These are phyloP conservation scores for Candida pseudofarinosa DNA, from an alignment of 805 yeast species.

Conservation along the genomic window DNA sequence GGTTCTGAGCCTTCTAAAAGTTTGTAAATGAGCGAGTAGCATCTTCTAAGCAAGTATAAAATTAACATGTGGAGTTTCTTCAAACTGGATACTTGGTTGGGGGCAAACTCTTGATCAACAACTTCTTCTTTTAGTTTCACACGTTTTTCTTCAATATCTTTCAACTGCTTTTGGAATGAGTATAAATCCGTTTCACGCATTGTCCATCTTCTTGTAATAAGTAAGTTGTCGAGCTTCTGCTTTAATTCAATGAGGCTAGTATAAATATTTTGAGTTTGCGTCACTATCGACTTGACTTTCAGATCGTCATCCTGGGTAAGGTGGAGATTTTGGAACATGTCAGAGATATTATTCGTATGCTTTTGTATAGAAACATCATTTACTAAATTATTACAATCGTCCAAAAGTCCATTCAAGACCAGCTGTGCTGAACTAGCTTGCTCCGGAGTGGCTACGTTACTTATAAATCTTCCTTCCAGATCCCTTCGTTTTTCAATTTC, in stretches of 20 bases:
- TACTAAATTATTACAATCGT: slow-evolving; percentile 75
- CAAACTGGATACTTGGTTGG: slow-evolving; percentile 9
- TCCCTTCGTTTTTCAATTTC: slow-evolving; percentile 42
- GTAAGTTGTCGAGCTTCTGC: slow-evolving; percentile 70
- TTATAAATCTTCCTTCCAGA: slow-evolving; percentile 49
- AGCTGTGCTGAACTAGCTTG: slow-evolving; percentile 30
- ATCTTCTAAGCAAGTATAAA: slow-evolving; percentile 78
- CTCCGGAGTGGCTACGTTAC: slow-evolving; percentile 15
- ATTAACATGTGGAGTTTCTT: slow-evolving; percentile 44
- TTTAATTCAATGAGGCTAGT: slow-evolving; percentile 61
- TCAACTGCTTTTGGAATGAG: slow-evolving; percentile 70
- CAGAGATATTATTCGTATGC: slow-evolving; percentile 19
- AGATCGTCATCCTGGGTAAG: slow-evolving; percentile 1
- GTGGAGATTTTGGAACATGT: slow-evolving; percentile 15
- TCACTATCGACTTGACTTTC: slow-evolving; percentile 6
- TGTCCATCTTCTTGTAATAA: slow-evolving; percentile 96
- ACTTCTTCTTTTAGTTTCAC: slow-evolving; percentile 32
- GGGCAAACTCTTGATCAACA: slow-evolving; percentile 1
- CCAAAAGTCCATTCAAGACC: slow-evolving; percentile 69
- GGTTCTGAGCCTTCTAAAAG: slow-evolving; percentile 91
- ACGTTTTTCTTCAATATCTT: slow-evolving; percentile 69
- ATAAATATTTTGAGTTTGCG: slow-evolving; percentile 50
- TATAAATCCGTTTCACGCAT: slow-evolving; percentile 92
- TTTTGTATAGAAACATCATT: slow-evolving; percentile 58
- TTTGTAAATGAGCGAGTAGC: slow-evolving; percentile 87